Evolutionary conservation across 768 basidiomycete species (phyloP).

Genomic region (Auricularia sp.): DNA sequence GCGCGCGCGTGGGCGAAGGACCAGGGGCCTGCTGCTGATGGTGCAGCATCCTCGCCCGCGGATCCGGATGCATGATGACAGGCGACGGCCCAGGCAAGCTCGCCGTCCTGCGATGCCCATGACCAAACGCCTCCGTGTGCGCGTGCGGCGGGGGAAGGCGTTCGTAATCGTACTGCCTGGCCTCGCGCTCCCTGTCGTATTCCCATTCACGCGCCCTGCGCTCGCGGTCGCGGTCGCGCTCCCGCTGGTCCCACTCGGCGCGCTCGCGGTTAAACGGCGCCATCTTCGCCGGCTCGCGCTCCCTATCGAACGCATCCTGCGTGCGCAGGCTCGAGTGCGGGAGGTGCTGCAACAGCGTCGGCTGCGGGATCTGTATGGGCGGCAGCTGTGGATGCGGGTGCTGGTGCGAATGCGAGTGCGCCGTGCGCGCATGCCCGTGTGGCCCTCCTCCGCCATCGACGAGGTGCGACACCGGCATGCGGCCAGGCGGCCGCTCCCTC

Average conservation of each 20-base stretch:
- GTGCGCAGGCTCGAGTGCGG: background rate
- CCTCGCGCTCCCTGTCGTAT: background rate
- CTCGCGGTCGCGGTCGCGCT: slow-evolving; percentile 14
- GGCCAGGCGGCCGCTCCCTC: background rate
- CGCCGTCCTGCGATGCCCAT: background rate
- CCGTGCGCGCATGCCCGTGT: background rate
- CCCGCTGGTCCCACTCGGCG: slow-evolving; percentile 19
- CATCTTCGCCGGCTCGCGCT: slow-evolving; percentile 41
- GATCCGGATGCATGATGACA: background rate
- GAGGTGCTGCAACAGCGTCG: background rate
- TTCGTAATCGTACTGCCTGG: background rate
- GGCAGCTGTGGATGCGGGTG: background rate
- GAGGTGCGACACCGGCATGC: background rate
- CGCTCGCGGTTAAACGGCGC: slow-evolving; percentile 41
- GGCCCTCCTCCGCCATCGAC: background rate
- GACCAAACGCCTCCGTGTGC: background rate
- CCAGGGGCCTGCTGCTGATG: background rate
- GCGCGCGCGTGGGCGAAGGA: background rate
- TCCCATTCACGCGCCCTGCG: background rate
- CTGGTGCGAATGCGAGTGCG: background rate
- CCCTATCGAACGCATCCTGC: slow-evolving; percentile 6
- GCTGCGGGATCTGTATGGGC: background rate
- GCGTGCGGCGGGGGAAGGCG: background rate
- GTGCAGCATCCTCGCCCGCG: background rate
- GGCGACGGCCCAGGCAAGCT: background rate